phyloP scores from a whole-genome alignment of 306 rosid species.

The Cucurbita pepo region DNA sequence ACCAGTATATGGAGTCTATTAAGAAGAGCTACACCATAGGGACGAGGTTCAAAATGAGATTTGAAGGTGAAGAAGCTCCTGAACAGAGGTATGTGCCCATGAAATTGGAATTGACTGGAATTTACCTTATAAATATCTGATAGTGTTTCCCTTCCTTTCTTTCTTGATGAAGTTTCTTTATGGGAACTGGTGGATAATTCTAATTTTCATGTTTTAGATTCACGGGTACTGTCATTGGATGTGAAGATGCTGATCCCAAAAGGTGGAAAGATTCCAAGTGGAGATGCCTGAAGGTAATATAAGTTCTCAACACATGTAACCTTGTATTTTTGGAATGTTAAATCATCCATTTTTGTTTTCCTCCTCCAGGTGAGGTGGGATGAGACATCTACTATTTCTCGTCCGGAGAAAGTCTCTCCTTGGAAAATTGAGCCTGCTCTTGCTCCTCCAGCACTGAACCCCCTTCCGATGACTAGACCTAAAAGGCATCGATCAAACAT shows the following conservation, averaged over 20 bases:
- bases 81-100: conserved; percentile 63
- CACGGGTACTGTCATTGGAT: conserved; percentile 82
- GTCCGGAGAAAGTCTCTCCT: conserved; percentile 90
- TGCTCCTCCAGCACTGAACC: conserved; percentile 69
- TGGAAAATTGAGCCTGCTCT: conserved; percentile 96
- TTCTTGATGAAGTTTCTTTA: background rate
- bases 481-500: conserved; percentile 69
- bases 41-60: conserved; percentile 87
- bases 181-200: background rate
- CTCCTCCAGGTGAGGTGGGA: conserved; percentile 89
- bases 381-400: conserved; percentile 72
- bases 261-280: conserved; percentile 86
- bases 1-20: conserved; percentile 68
- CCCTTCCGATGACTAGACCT: conserved; percentile 61
- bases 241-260: conserved; percentile 53
- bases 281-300: conserved; percentile 82
- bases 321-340: background rate
- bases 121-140: background rate
- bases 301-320: background rate
- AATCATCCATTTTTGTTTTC: conserved; percentile 6
- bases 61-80: conserved; percentile 98
- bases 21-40: conserved; percentile 69
- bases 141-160: background rate
- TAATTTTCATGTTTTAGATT: conserved; percentile 29
- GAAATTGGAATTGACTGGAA: background rate